These are phyloP conservation scores for Tirmania nivea DNA, from an alignment of 495 filamentous ascomycete genomes.

Conservation along the genomic window DNA sequence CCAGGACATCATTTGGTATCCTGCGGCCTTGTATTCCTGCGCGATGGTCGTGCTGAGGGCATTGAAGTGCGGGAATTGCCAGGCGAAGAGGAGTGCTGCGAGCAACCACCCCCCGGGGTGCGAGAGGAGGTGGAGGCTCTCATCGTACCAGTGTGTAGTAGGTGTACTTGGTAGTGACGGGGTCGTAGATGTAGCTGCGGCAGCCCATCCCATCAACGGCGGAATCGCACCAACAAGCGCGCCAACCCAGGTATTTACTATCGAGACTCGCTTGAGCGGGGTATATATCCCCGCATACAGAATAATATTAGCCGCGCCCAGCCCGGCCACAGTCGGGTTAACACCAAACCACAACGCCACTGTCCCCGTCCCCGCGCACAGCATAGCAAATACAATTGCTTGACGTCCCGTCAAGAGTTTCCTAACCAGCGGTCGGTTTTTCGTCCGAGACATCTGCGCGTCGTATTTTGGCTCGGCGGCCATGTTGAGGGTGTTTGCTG, in stretches of 20 bases:
- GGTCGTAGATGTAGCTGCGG: slow-evolving; percentile 31
- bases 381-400: slow-evolving; percentile 60
- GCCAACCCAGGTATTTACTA: slow-evolving; percentile 86
- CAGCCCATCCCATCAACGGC: slow-evolving; percentile 94
- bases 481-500: slow-evolving; percentile 93
- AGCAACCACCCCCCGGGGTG: slow-evolving; percentile 77
- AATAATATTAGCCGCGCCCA: slow-evolving; percentile 65
- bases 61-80: slow-evolving; percentile 98
- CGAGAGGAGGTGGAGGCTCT: slow-evolving; percentile 42
- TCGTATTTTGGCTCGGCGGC: slow-evolving; percentile 79
- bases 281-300: slow-evolving; percentile 88
- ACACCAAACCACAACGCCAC: slow-evolving; percentile 63
- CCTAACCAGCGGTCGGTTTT: slow-evolving; percentile 72
- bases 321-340: slow-evolving; percentile 74
- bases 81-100: slow-evolving; percentile 66
- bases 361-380: slow-evolving; percentile 43
- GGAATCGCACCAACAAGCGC: slow-evolving; percentile 85
- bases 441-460: slow-evolving; percentile 75
- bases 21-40: slow-evolving; percentile 72
- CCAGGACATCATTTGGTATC: slow-evolving; percentile 82
- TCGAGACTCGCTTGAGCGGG: slow-evolving; percentile 67
- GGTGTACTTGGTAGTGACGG: slow-evolving; percentile 43
- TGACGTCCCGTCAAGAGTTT: slow-evolving; percentile 50
- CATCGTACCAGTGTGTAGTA: slow-evolving; percentile 3
- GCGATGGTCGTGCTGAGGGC: slow-evolving; percentile 67